Evolutionary conservation across 1,284 basidiomycete genomes (phyloP), one percentile per base, ranked within the genome.

Genomic region (Tilletiaria anomala): DNA sequence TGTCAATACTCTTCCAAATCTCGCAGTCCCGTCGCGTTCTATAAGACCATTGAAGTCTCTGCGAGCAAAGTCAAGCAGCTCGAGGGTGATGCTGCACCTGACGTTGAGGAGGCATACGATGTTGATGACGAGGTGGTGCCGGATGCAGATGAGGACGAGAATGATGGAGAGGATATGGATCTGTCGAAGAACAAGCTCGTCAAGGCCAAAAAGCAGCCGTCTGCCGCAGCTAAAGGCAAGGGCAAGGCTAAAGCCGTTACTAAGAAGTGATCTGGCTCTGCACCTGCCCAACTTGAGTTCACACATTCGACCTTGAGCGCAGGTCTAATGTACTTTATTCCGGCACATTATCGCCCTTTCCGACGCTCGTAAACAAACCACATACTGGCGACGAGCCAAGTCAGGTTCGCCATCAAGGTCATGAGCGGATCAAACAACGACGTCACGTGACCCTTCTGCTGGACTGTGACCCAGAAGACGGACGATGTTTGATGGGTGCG

Each of bases 11-110:
- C 29, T 20, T 19, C 20, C 14, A 1, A 24, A n/a, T n/a, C 33
- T 8, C n/a, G 5, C 40, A 41, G 40, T 35, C 56, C 58, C 8
- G 52, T 61, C 12, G 56, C 56, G 10, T 56, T 61, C 24, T 37
- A 58, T 37, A 59, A 57, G 50, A 39, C 40, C 20, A 43, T 39
- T 16, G 50, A 51, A 15, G 5, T 46, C 0, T n/a, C n/a, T n/a
- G 33, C 12, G 14, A 16, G 24, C 12, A 42, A 37, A 4, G 44
- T 29, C 12, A 58, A 54, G 43, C 37, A 37, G 22, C 49, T 59
- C 18, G 34, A 48, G 5, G 50, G 36, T n/a, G 56, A 51, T 12
- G 34, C 23, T 10, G 45, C 37, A 12, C 58, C 58, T 4, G 58
- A 61, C 39, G 38, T 58, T 32, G 56, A 61, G 17, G 58, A 61